Base-by-base conservation (phyloP, 2,329 filamentous ascomycete genomes). In the Pseudophaeomoniella oleicola region DNA sequence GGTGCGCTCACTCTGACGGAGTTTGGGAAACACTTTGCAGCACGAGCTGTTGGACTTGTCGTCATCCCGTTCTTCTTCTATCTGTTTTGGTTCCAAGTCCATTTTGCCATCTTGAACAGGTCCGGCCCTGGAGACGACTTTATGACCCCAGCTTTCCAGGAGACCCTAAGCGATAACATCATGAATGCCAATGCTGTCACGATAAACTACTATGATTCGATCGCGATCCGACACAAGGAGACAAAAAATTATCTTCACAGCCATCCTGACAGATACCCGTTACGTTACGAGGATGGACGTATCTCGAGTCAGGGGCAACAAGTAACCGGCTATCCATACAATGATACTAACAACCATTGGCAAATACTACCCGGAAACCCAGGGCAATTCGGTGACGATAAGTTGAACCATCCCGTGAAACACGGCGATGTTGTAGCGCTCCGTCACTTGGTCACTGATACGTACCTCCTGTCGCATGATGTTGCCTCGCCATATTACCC, bases 41-140 rank as follows among this genome's bases (percentile, higher is more conserved):
- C 90, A 43, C 82, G 90, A 36, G 74, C 78, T n/a, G 66, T 92
- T 44, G 87, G 82, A 11, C 68, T 98, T 38, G 84, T 96, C 49
- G 57, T 94, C 46, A 74, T 96, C 47, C 90, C 90, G 11, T 94
- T 98, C 69, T 69, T 96, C 52, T 92, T 98, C 62, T 98, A 98
- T 61, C 74, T 98, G 33, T 96, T 98, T 71, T 98, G 90, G 90
- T 98, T 98, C 78, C 90, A 98, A 69, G 87, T 98, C 18, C 90
- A 98, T 64, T 98, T 98, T 58, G 71, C 84, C 32, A 84, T 98
- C 50, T 71, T 98, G 43, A 80, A 66, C 46, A 73, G 79, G 41
- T 96, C 90, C 36, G 90, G 90, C 22, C 88, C 90, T 32, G 90
- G 90, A 37, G 90, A 98, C 54, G 88, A 96, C 53, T 98, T 98